Percentiles rank a stretch among this genome's conserved stretches.
Evolutionary conservation across 2,329 filamentous ascomycete genomes (phyloP).

Genomic region (Hymenoscyphus fraxineus): DNA sequence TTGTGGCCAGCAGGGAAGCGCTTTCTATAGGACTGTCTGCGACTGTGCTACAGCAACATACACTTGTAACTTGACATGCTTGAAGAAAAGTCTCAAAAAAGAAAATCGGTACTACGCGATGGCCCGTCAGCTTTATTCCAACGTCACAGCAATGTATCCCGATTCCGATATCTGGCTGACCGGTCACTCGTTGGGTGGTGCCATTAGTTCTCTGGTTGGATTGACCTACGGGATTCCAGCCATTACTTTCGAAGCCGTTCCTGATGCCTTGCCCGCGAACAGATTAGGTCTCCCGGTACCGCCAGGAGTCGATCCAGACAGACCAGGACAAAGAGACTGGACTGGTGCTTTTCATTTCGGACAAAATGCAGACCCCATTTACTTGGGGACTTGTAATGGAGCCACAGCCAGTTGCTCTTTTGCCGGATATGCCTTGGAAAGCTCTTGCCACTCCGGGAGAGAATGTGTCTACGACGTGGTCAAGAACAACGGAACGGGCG

Average conservation of each 20-base stretch:
- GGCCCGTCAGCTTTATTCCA: constrained; percentile 83
- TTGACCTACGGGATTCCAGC: constrained; percentile 86
- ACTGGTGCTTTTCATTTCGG: constrained; percentile 89
- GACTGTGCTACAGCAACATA: constrained; percentile 86
- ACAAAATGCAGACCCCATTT: constrained; percentile 93
- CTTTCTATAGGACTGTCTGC: constrained; percentile 87
- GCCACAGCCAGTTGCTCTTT: constrained; percentile 86
- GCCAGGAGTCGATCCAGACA: constrained; percentile 68
- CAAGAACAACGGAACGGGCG: constrained; percentile 84
- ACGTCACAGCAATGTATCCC: constrained; percentile 86
- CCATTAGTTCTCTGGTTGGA: constrained; percentile 82
- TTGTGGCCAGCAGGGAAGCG: constrained; percentile 88
- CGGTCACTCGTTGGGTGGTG: constrained; percentile 88
- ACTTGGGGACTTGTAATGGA: constrained; percentile 88
- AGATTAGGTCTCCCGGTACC: constrained; percentile 83
- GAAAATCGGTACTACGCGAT: constrained; percentile 92
- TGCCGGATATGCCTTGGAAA: constrained; percentile 90
- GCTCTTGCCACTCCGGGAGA: constrained; percentile 82
- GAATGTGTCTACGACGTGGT: constrained; percentile 94
- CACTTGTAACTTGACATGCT: constrained; percentile 88
- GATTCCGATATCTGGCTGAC: constrained; percentile 81
- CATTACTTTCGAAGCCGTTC: constrained; percentile 91
- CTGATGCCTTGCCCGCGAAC: constrained; percentile 80
- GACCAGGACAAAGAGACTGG: constrained; percentile 65
- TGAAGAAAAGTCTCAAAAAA: constrained; percentile 67